These are phyloP conservation scores for Saccharomyces hybrid DNA, from an alignment of 1,139 yeast species.

Conservation along the genomic window DNA sequence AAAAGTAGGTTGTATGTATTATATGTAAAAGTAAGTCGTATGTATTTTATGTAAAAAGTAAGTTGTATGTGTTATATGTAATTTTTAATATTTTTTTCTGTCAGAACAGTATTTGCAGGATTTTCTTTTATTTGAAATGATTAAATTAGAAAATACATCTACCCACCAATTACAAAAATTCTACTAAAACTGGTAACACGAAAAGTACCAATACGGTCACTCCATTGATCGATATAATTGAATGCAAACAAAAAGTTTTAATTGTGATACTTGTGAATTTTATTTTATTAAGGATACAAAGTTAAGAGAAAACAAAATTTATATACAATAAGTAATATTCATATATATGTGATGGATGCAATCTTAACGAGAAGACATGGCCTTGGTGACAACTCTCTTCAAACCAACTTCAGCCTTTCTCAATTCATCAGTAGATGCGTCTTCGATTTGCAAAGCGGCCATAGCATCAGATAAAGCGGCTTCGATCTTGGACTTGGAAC, in stretches of 20 bases:
- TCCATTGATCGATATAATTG: background rate
- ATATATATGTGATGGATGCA: background rate
- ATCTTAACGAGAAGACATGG: constrained; percentile 90
- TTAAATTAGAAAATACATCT: too few relatives aligned
- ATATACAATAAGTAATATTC: constrained; percentile 1
- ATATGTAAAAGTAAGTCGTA: background rate
- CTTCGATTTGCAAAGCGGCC: constrained; percentile 94
- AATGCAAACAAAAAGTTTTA: background rate
- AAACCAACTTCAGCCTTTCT: constrained; percentile 97
- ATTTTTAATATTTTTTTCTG: background rate
- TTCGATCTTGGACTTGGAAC: constrained; percentile 94
- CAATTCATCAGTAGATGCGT: constrained; percentile 86
- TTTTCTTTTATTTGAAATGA: too few relatives aligned
- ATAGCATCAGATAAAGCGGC: constrained; percentile 95
- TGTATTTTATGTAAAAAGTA: background rate
- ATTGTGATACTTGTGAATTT: background rate
- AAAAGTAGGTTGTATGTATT: background rate
- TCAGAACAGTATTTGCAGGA: too few relatives aligned
- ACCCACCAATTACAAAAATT: too few relatives aligned
- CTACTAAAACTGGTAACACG: too few relatives aligned
- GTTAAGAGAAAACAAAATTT: background rate
- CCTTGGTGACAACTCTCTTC: constrained; percentile 97
- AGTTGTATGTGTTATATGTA: background rate
- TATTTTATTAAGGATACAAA: constrained; percentile 1
- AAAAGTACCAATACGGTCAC: background rate